phyloP scores from a whole-genome alignment of 1,139 yeast species.

The Suhomyces kunorum region DNA sequence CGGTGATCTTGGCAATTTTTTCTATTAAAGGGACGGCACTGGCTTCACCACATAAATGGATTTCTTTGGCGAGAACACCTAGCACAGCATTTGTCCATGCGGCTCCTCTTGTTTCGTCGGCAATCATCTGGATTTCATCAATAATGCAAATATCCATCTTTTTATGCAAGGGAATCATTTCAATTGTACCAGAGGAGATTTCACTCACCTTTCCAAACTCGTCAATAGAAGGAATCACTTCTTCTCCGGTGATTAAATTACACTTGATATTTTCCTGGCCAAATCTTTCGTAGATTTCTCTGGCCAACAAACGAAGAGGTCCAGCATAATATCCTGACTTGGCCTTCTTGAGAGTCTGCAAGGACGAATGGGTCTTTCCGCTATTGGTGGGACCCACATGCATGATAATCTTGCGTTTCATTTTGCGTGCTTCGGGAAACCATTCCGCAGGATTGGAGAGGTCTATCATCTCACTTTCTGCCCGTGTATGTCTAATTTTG shows the following conservation, averaged over 20 bases:
- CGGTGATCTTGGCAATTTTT: slow-evolving; percentile 63
- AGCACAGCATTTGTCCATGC: slow-evolving; percentile 94
- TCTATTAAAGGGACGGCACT: slow-evolving; percentile 70
- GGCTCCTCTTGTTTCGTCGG: slow-evolving; percentile 77
- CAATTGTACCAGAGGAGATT: slow-evolving; percentile 86
- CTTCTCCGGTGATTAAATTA: slow-evolving; percentile 92
- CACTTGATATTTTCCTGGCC: slow-evolving; percentile 65
- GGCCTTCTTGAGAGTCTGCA: slow-evolving; percentile 65
- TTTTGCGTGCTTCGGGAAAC: slow-evolving; percentile 83
- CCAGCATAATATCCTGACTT: slow-evolving; percentile 93
- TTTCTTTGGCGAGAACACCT: slow-evolving; percentile 82
- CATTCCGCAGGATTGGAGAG: slow-evolving; percentile 77
- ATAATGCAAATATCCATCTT: slow-evolving; percentile 84
- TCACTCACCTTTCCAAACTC: slow-evolving; percentile 69
- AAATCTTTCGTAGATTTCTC: slow-evolving; percentile 87
- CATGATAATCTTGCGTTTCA: slow-evolving; percentile 76
- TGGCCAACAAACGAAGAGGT: slow-evolving; percentile 83
- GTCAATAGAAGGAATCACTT: slow-evolving; percentile 71
- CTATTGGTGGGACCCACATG: slow-evolving; percentile 98
- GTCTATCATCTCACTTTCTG: slow-evolving; percentile 37
- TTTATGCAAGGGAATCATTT: slow-evolving; percentile 74
- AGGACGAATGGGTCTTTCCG: slow-evolving; percentile 90
- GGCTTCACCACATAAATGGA: slow-evolving; percentile 93
- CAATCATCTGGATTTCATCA: slow-evolving; percentile 96
- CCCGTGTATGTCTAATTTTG: slow-evolving; percentile 19